Conservation (phyloP, 2,329 filamentous ascomycete species). For the Ophiocordyceps australis region DNA sequence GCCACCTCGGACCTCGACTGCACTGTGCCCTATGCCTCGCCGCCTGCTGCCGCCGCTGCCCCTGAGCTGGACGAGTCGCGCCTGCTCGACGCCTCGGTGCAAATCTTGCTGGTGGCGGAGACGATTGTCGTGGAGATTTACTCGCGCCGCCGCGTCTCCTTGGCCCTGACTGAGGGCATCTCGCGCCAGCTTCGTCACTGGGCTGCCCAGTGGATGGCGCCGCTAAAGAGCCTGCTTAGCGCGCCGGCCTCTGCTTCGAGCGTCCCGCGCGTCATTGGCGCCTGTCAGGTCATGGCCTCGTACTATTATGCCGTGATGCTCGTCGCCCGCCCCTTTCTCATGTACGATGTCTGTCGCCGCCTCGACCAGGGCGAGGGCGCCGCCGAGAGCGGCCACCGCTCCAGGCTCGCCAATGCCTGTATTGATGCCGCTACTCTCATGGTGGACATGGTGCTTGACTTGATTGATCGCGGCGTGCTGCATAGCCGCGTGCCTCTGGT, state of each 20-base stretch:
- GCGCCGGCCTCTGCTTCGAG: conserved; percentile 10
- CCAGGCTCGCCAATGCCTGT: conserved; percentile 33
- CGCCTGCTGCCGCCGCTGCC: conserved; percentile 13
- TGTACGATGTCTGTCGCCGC: conserved; percentile 32
- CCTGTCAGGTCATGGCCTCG: conserved; percentile 30
- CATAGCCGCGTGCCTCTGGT: conserved; percentile 27
- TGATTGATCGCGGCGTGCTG: conserved; percentile 22
- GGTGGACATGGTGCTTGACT: conserved; percentile 26
- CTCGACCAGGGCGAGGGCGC: conserved; percentile 15
- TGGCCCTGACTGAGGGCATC: conserved; percentile 33
- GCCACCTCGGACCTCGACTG: conserved; percentile 35
- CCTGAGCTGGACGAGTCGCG: conserved; percentile 19
- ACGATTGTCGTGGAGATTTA: conserved; percentile 32
- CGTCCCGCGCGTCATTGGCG: conserved; percentile 14
- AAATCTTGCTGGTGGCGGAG: conserved; percentile 32
- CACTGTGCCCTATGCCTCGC: conserved; percentile 26
- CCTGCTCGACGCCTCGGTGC: conserved; percentile 30
- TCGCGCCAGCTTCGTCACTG: conserved; percentile 32
- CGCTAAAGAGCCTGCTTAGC: conserved; percentile 19
- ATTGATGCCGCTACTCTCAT: conserved; percentile 35
- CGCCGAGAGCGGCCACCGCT: conserved; percentile 21
- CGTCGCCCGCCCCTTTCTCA: conserved; percentile 34
- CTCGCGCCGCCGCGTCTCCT: conserved; percentile 31
- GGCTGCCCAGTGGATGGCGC: conserved; percentile 27
- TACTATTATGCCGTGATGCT: conserved; percentile 42